These are phyloP conservation scores for Forsythia viridissima DNA, from an alignment of 257 asterid species.

Conservation along the genomic window DNA sequence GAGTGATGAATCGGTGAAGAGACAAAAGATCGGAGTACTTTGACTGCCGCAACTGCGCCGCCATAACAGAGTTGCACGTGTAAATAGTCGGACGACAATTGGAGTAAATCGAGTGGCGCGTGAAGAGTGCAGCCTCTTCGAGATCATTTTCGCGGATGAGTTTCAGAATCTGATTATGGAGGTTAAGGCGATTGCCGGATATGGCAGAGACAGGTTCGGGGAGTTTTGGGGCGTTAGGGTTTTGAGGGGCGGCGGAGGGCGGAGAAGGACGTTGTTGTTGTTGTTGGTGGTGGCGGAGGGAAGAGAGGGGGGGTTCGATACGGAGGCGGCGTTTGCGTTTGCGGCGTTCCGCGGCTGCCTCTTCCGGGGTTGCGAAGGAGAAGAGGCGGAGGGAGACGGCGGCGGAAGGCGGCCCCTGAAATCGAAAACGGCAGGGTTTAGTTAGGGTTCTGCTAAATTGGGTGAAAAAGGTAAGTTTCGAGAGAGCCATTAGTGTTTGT, in stretches of 20 bases:
- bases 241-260: conserved; percentile 45
- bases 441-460: conserved; percentile 57
- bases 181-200: conserved; percentile 72
- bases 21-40: conserved; percentile 79
- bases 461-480: conserved; percentile 57
- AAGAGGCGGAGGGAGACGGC: conserved; percentile 55
- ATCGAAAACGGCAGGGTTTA: conserved; percentile 29
- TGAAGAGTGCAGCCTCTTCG: conserved; percentile 86
- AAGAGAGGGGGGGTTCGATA: conserved; percentile 72
- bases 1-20: conserved; percentile 84
- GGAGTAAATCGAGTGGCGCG: conserved; percentile 93
- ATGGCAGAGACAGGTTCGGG: conserved; percentile 79
- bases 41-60: conserved; percentile 82
- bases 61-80: conserved; percentile 84
- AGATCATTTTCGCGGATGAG: conserved; percentile 89
- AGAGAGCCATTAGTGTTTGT: conserved; percentile 58
- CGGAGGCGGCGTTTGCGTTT: conserved; percentile 85
- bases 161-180: conserved; percentile 73
- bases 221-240: conserved; percentile 83
- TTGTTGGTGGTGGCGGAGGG: conserved; percentile 65
- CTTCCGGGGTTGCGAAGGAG: conserved; percentile 94
- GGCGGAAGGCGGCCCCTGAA: conserved; percentile 38
- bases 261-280: conserved; percentile 43
- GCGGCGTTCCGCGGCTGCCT: conserved; percentile 96
- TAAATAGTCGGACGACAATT: conserved; percentile 86